phyloP scores from a whole-genome alignment of 1,139 yeast genomes.

The Scheffersomyces titani region DNA sequence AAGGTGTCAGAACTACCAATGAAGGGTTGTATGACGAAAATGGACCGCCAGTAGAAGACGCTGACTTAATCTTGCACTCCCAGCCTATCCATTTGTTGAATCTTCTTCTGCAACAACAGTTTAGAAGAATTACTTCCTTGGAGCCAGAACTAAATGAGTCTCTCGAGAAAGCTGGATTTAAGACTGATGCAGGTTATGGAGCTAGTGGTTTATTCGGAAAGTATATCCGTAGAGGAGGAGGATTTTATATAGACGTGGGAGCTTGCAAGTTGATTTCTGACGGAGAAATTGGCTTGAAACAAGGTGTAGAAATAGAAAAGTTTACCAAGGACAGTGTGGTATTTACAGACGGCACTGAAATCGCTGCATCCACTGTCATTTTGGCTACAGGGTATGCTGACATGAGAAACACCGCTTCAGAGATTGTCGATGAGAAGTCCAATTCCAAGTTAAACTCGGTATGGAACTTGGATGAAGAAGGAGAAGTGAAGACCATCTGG shows the following conservation, averaged over 20 bases:
- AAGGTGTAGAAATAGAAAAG: constrained; percentile 28
- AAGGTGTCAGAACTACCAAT: constrained; percentile 28
- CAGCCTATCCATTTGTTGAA: constrained; percentile 31
- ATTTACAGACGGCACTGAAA: constrained; percentile 35
- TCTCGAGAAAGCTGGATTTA: constrained; percentile 34
- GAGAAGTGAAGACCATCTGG: constrained; percentile 37
- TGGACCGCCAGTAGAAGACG: constrained; percentile 38
- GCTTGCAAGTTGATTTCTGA: constrained; percentile 37
- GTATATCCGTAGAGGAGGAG: constrained; percentile 43
- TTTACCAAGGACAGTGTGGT: constrained; percentile 37
- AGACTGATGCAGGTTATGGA: constrained; percentile 42
- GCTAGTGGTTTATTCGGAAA: constrained; percentile 44
- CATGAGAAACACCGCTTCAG: constrained; percentile 41
- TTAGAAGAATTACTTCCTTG: constrained; percentile 25
- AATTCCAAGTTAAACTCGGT: constrained; percentile 28
- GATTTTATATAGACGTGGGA: constrained; percentile 48
- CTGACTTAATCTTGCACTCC: constrained; percentile 34
- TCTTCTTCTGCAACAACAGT: constrained; percentile 30
- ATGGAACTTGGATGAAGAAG: constrained; percentile 38
- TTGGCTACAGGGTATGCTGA: constrained; percentile 47
- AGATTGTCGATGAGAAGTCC: constrained; percentile 33
- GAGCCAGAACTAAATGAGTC: constrained; percentile 32
- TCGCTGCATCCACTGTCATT: constrained; percentile 39
- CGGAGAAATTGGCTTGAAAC: constrained; percentile 36
- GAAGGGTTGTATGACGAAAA: constrained; percentile 33